Percentiles rank a stretch among this genome's conserved stretches.
These are phyloP conservation scores for Trichoderma sp. DNA, from an alignment of 2,329 filamentous ascomycete genomes.

Conservation along the genomic window DNA sequence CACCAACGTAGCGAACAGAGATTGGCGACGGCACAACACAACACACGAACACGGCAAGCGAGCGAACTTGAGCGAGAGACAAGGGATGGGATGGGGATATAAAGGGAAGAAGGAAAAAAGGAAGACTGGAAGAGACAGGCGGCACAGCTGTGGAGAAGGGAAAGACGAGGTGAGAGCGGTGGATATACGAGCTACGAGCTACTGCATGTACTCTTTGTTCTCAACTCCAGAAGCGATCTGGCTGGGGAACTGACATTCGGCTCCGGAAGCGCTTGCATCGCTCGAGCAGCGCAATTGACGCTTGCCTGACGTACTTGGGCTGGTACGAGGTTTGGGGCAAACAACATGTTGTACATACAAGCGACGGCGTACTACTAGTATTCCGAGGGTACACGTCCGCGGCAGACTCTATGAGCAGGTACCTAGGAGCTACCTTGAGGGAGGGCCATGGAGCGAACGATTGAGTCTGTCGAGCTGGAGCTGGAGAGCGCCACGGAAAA, in stretches of 20 bases:
- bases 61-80: constrained; percentile 15
- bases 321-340: not conserved
- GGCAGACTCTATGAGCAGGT: not conserved
- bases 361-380: not conserved
- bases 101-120: constrained; percentile 14
- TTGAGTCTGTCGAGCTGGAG: not conserved
- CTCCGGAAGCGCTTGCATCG: constrained; percentile 21
- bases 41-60: constrained; percentile 16
- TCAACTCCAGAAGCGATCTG: not conserved
- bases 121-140: constrained; percentile 9
- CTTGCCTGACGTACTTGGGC: constrained; percentile 21
- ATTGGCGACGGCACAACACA: not conserved
- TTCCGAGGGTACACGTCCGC: not conserved
- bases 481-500: constrained; percentile 15
- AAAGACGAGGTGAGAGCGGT: not conserved
- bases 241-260: constrained; percentile 1
- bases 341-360: not conserved
- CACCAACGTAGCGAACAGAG: not conserved
- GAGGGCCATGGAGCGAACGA: not conserved
- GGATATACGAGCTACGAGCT: not conserved
- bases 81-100: constrained; percentile 2
- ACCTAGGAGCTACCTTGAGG: not conserved
- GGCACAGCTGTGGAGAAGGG: constrained; percentile 17
- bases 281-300: constrained; percentile 17
- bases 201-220: not conserved